Evolutionary conservation across 164 flowering plant genomes (phyloP), one percentile per base, ranked within the genome.

Genomic region (Liquidambar formosana): DNA sequence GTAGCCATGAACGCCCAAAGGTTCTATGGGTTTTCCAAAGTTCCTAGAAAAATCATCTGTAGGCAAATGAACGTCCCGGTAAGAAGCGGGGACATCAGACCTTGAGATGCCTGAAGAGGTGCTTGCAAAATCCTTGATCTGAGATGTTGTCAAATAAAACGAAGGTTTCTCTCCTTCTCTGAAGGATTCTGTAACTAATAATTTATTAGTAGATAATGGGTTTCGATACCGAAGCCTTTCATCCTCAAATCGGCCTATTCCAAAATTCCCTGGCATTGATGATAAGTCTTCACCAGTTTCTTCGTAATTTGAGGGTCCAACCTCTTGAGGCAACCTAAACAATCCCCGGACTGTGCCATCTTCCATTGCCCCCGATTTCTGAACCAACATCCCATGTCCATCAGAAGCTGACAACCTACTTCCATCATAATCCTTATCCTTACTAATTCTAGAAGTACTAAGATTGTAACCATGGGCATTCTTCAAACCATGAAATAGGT

Each of bases 191-290:
- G 48, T 69, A 13, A 63, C 28, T 49, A 45, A 22, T 11, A 67
- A 1, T 59, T 68, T 77, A 8, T 82, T 72, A 1, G 43, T 14
- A n/a, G 62, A 52, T 38, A 67, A 57, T 25, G 73, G 19, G 18
- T 73, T 63, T 14, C 57, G 57, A 67, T 71, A 68, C 5, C 10
- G 66, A 44, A 22, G 57, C 22, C 65, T 71, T 54, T 74, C 76
- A 45, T 76, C 65, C 64, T 65, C 77, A 73, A 71, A 58, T 28
- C 54, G 43, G 18, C 64, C 67, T 18, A 70, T 10, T 53, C 65
- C 71, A 53, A 53, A 3, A 41, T 54, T 25, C 21, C 43, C 33
- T 5, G 75, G 58, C 0, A 69, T 5, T n/a, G 58, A 41, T 18
- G 64, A 57, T 13, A 71, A 8, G 45, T 51, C 58, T 19, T 69